Percentiles rank a stretch among this genome's conserved stretches.
phyloP scores from a whole-genome alignment of 106 monocot genomes.

The Acorus calamus region DNA sequence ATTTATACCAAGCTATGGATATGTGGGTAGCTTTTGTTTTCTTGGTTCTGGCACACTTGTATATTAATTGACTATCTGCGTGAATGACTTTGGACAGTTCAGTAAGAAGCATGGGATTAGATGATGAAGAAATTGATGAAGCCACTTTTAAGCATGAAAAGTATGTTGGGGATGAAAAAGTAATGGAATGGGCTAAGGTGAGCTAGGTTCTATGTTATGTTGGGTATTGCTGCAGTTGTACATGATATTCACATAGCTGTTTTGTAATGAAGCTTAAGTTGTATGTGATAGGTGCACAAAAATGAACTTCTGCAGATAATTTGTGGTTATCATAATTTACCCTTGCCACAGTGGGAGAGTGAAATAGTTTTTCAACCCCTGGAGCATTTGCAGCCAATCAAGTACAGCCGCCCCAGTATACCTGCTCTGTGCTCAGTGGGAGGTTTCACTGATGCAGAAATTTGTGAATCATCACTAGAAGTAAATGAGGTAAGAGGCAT shows the following conservation, averaged over 20 bases:
- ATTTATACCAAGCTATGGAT: too few relatives aligned
- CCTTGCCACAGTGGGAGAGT: slow-evolving; percentile 53
- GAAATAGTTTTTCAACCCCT: slow-evolving; percentile 85
- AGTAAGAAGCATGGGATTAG: slow-evolving; percentile 62
- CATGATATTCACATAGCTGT: background rate
- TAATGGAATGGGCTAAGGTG: slow-evolving; percentile 97
- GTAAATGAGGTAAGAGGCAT: slow-evolving; percentile 47
- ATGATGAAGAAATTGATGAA: slow-evolving; percentile 63
- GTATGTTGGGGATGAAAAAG: slow-evolving; percentile 63
- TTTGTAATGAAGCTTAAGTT: slow-evolving; percentile 3
- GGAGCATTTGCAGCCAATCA: slow-evolving; percentile 85
- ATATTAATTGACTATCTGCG: slow-evolving; percentile 5
- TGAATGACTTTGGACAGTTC: slow-evolving; percentile 76
- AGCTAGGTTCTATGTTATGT: background rate
- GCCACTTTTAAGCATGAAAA: slow-evolving; percentile 39
- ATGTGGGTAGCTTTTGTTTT: too few relatives aligned
- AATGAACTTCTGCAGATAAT: slow-evolving; percentile 85
- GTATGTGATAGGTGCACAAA: slow-evolving; percentile 43
- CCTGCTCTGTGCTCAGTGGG: slow-evolving; percentile 32
- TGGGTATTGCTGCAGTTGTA: background rate
- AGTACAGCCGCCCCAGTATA: slow-evolving; percentile 46
- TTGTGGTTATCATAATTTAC: slow-evolving; percentile 79
- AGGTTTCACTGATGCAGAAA: slow-evolving; percentile 20
- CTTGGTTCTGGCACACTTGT: background rate
- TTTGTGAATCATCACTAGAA: slow-evolving; percentile 22